Base-by-base conservation (phyloP, 352 stramenopile genomes). In the Globisporangium radiosum region DNA sequence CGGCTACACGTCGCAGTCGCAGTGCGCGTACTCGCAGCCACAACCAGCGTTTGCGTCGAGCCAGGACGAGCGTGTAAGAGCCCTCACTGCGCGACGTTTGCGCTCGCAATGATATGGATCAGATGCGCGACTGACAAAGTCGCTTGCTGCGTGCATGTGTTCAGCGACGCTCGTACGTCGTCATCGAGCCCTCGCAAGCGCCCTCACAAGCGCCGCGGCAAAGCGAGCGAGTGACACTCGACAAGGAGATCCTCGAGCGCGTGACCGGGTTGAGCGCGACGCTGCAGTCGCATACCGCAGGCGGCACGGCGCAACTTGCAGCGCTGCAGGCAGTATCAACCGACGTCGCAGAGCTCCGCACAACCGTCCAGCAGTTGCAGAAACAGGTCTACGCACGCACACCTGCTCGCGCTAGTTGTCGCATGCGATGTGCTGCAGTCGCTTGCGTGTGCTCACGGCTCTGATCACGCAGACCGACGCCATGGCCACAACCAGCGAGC, bases 1-100 rank as follows among this genome's bases (percentile, higher is more conserved):
- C 19, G 60, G 48, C 39, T 62, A 56, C 19, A 58, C 56, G 36
- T 67, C 62, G 37, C 56, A 63, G 25, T 67, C 62, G 13, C 62
- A 67, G n/a, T 43, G 45, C 19, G 58, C 50, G 1, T 67, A 39
- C 45, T 63, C 62, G 15, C 56, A 60, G 57, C 63, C 62, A 8
- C 62, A 67, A 43, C 56, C 40, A 13, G 7, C 40, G 19, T 38
- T 63, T 33, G 52, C 54, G 33, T 54, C 62, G 33, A 67, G 62
- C 33, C 62, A 67, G 59, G 62, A 67, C 15, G 62, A 67, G 40
- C 13, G 33, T 15, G 62, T 67, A 11, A 19, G 5, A 15, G 7
- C 14, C 7, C 4, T 39, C 25, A 33, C 25, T 33, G 25, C 25
- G 25, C 25, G 25, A 33, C 25, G 25, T 33, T 33, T 33, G 25